Percentiles rank a stretch among this genome's conserved stretches.
These are phyloP conservation scores for Stachybotrys echinatus DNA, from an alignment of 2,329 filamentous ascomycete species.

Conservation along the genomic window DNA sequence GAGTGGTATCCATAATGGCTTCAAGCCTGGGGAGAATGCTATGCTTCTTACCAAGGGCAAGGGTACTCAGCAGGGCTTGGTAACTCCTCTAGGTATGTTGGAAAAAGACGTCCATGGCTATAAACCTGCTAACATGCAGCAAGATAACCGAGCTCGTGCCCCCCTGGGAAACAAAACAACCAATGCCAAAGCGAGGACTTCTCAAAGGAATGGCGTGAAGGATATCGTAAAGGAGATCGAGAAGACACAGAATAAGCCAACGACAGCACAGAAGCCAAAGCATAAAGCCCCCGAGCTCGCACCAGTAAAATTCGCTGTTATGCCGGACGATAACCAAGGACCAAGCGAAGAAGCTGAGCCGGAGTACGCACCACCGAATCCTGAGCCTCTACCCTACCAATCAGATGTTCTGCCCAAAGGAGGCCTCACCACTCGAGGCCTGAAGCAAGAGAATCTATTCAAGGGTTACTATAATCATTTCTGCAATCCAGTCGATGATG, in stretches of 20 bases:
- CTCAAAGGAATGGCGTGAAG: slow-evolving; percentile 62
- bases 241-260: slow-evolving; percentile 57
- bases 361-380: slow-evolving; percentile 81
- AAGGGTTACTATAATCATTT: slow-evolving; percentile 59
- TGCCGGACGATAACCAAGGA: slow-evolving; percentile 44
- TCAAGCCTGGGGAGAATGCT: slow-evolving; percentile 49
- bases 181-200: slow-evolving; percentile 74
- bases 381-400: slow-evolving; percentile 60
- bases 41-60: slow-evolving; percentile 44
- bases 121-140: slow-evolving; percentile 6
- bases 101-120: background rate
- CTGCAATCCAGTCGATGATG: slow-evolving; percentile 59
- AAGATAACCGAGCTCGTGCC: slow-evolving; percentile 57
- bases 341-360: slow-evolving; percentile 61
- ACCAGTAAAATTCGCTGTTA: slow-evolving; percentile 57
- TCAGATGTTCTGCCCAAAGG: slow-evolving; percentile 62
- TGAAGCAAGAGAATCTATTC: slow-evolving; percentile 54
- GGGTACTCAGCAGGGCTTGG: slow-evolving; percentile 50
- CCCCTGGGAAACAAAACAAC: slow-evolving; percentile 93
- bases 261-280: slow-evolving; percentile 53
- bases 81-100: slow-evolving; percentile 71
- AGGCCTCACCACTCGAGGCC: slow-evolving; percentile 49
- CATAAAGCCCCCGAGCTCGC: slow-evolving; percentile 48
- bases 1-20: slow-evolving; percentile 41
- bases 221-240: slow-evolving; percentile 53